Evolutionary conservation across 179 eudicot species (phyloP), one percentile per base, ranked within the genome.

Genomic region (Corrigiola litoralis): DNA sequence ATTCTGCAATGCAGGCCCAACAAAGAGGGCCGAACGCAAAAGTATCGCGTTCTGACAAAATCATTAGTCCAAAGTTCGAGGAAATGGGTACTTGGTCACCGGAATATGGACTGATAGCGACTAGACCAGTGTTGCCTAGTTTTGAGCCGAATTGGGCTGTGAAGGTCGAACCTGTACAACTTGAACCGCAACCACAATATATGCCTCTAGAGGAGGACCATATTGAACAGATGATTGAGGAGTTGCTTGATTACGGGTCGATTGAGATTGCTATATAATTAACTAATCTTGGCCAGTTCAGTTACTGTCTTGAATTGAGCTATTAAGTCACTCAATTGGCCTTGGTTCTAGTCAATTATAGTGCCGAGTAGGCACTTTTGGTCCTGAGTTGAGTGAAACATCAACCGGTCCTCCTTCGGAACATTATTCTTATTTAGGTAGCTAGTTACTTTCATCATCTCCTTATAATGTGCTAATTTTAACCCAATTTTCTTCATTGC

Each of bases 151-250:
- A 61, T 24, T 45, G 70, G 63, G 48, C 40, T 23, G 45, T 70
- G 47, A 75, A 75, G 62, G 58, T 65, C 31, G 75, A 70, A 25
- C 65, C 45, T 59, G 61, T 12, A 42, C 66, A 66, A 29, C 60
- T 42, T 55, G 68, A 77, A 4, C 62, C 70, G 38, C 58, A 58
- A n/a, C 41, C 25, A 13, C 69, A 75, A 23, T 71, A 62, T 32
- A 34, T 72, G 13, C 64, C 18, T 1, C 21, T 79, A 64, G 82
- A 75, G 25, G 82, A 79, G 14, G 80, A 75, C 12, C 80, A 79
- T 21, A 79, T 79, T 67, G 77, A 79, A 62, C 82, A 79, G 59
- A 79, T 79, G 83, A 79, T 79, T 51, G 55, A 79, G 59, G 83
- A 79, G 45, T 61, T 79, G 48, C 62, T 79, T 14, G 70, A 72